Evolutionary conservation across 305 asterid species (phyloP).

Genomic region (Fraxinus albicans): DNA sequence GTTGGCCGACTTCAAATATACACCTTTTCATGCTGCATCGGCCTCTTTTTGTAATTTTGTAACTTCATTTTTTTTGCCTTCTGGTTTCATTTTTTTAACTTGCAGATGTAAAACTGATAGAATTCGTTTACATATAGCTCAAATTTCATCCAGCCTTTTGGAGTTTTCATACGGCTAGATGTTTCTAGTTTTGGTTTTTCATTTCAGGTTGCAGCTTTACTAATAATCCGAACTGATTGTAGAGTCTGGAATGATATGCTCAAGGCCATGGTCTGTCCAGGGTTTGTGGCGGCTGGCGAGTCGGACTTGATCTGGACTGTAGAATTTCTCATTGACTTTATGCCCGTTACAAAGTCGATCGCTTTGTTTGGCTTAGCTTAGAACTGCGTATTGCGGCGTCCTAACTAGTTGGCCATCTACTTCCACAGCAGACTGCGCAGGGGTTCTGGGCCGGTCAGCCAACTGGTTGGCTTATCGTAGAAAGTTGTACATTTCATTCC

Average conservation of each 20-base stretch:
- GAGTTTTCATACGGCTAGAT: background rate
- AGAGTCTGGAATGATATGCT: too few relatives aligned
- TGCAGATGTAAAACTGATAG: slow-evolving; percentile 45
- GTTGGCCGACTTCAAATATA: slow-evolving; percentile 40
- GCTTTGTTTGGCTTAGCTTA: too few relatives aligned
- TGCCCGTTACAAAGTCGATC: background rate
- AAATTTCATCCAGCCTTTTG: slow-evolving; percentile 28
- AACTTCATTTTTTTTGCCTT: slow-evolving; percentile 3
- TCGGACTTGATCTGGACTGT: too few relatives aligned
- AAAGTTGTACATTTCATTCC: background rate
- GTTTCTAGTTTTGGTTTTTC: background rate
- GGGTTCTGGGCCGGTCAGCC: background rate
- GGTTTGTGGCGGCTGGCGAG: too few relatives aligned
- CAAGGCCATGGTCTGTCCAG: too few relatives aligned
- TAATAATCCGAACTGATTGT: too few relatives aligned
- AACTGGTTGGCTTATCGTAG: background rate
- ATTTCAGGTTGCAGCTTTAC: background rate
- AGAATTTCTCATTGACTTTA: background rate
- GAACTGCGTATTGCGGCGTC: background rate
- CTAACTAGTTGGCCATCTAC: background rate
- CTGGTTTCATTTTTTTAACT: slow-evolving; percentile 14
- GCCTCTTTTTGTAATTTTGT: slow-evolving; percentile 54
- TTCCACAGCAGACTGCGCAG: background rate
- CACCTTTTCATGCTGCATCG: slow-evolving; percentile 54
- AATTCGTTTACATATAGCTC: slow-evolving; percentile 40